Evolutionary conservation across 257 asterid genomes (phyloP).

Genomic region (Solanum clarkiae): DNA sequence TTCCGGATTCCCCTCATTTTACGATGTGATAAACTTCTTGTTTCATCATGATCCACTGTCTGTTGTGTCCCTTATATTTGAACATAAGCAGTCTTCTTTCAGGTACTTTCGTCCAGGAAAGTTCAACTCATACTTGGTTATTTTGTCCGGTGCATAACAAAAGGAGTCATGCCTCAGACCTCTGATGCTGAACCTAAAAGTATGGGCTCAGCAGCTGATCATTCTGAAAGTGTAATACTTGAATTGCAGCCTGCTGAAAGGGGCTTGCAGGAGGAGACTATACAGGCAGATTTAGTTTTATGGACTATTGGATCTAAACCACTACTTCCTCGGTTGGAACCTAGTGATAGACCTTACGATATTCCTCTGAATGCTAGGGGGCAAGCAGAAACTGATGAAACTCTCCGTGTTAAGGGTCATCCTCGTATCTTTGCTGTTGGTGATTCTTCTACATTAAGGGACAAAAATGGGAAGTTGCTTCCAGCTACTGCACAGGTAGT

Average conservation of each 20-base stretch:
- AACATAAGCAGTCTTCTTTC: conserved; percentile 5
- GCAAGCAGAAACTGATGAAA: conserved; percentile 97
- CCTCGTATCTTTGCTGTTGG: conserved; percentile 93
- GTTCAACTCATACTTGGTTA: conserved; percentile 80
- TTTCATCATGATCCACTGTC: not conserved
- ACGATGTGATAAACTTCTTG: not conserved
- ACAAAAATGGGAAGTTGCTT: conserved; percentile 66
- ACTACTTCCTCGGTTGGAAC: conserved; percentile 49
- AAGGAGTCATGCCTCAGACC: conserved; percentile 14
- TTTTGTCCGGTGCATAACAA: conserved; percentile 57
- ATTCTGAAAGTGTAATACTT: conserved; percentile 26
- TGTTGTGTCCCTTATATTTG: not conserved
- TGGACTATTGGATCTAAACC: conserved; percentile 95
- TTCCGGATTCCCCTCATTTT: not conserved
- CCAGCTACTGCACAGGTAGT: conserved; percentile 93
- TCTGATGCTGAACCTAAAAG: conserved; percentile 9
- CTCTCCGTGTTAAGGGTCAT: conserved; percentile 89
- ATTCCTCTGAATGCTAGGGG: conserved; percentile 86
- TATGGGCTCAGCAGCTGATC: conserved; percentile 18
- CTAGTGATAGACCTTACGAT: conserved; percentile 27
- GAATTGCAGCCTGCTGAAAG: conserved; percentile 85
- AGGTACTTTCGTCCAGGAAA: conserved; percentile 86
- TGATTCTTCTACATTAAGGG: conserved; percentile 82
- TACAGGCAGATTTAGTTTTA: conserved; percentile 71
- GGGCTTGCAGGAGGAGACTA: conserved; percentile 33